Evolutionary conservation across 2,329 filamentous ascomycete species (phyloP), one percentile per base, ranked within the genome.

Genomic region (Cryphonectria nitschkei): DNA sequence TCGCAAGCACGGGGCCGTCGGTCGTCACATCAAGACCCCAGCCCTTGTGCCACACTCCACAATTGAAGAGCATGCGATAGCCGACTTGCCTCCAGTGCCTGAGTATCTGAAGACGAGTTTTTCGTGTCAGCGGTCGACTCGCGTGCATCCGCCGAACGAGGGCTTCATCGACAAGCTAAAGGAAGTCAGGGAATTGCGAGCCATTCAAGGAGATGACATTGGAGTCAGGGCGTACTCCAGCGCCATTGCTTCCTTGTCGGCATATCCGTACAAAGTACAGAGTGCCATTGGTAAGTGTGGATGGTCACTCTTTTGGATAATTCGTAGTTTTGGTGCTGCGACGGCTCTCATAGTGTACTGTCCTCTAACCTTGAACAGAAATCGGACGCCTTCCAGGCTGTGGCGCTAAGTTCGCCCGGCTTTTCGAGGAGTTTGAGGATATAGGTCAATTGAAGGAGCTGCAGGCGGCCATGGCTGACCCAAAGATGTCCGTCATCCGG

Each of bases 161-260:
- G 80, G 80, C 0, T 98, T 99, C 78, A 88, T 98, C 58, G 81
- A 87, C 0, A 86, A 92, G 72, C 85, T 99, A 6, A 88, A 90
- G 75, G 90, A 91, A 71, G 93, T 98, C 74, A 89, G 92, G 62
- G 88, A 88, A 2, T 86, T 91, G 2, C 88, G 95, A 32, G 85
- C 89, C 22, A 84, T 98, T 1, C 90, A 87, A 0, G 88, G 89
- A 11, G 94, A 98, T 75, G 86, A 92, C 63, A 89, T 97, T 71
- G 94, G 93, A 2, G 89, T 95, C 0, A 88, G 94, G 65, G 94
- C 95, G 0, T 98, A 98, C 78, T 95, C 92, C 41, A 94, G 92
- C 1, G 90, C 92, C 16, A 97, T 98, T 74, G 94, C 96, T 7
- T 83, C 93, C 0, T 80, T 99, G 26, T 89, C 93, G 3, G 93